A percentile compares a stretch with the other conserved stretches of the same genome.
phyloP scores from a whole-genome alignment of 2,329 filamentous ascomycete genomes.

The Macrophomina phaseolina region DNA sequence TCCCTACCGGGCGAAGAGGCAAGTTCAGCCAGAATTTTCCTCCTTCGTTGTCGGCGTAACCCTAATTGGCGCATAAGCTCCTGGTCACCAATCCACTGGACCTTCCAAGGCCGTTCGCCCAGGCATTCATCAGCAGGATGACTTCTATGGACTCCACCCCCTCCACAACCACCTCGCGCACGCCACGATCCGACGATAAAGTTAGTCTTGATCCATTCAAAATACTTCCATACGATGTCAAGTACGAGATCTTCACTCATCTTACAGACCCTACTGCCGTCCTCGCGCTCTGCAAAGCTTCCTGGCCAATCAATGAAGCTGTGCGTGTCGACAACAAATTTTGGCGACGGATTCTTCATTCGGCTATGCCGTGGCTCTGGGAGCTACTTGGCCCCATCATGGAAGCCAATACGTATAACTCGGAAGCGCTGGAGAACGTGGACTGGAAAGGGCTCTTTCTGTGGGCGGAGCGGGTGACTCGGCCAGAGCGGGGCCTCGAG shows the following conservation, averaged over 20 bases:
- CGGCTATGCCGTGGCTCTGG: background rate
- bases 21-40: background rate
- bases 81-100: background rate
- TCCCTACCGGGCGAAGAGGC: background rate
- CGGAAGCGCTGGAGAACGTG: background rate
- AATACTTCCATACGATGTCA: background rate
- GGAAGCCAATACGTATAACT: too few relatives aligned
- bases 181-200: background rate
- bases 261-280: background rate
- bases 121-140: background rate
- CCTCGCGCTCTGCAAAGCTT: background rate
- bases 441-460: conserved; percentile 33
- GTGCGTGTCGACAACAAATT: background rate
- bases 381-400: background rate
- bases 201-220: background rate
- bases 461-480: conserved; percentile 33
- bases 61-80: background rate
- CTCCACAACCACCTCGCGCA: background rate
- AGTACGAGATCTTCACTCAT: background rate
- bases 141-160: background rate
- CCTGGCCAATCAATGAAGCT: background rate
- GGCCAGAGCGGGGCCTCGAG: conserved; percentile 31
- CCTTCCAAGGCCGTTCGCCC: background rate
- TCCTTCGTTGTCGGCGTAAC: background rate
- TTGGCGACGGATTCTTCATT: background rate